A percentile compares a stretch with the other conserved stretches of the same genome.
phyloP scores from a whole-genome alignment of 352 stramenopile species.

The Nothophytophthora sp. region DNA sequence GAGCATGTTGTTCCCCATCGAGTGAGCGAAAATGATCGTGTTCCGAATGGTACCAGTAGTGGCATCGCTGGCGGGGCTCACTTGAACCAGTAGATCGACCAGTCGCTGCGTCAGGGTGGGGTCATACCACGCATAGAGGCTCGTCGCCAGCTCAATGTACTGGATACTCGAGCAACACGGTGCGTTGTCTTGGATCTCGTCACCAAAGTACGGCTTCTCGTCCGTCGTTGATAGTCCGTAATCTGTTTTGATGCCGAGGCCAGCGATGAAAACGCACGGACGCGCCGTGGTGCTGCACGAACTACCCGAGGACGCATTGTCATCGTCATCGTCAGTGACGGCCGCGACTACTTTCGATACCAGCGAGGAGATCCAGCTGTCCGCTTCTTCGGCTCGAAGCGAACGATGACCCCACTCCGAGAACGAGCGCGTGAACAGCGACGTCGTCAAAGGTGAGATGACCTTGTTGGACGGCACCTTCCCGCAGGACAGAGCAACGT shows the following conservation, averaged over 20 bases:
- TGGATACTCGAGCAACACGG: conserved; percentile 56
- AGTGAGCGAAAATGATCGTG: conserved; percentile 59
- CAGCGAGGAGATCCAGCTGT: conserved; percentile 12
- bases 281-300: conserved; percentile 31
- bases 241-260: conserved; percentile 31
- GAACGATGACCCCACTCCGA: conserved; percentile 9
- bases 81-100: conserved; percentile 25
- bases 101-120: conserved; percentile 27
- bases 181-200: conserved; percentile 39
- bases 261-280: conserved; percentile 55
- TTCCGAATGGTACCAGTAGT: conserved; percentile 32
- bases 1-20: conserved; percentile 52
- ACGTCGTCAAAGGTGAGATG: background rate
- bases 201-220: conserved; percentile 34
- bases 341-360: conserved; percentile 3
- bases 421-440: conserved; percentile 7
- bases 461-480: conserved; percentile 3
- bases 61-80: conserved; percentile 28
- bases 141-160: conserved; percentile 46
- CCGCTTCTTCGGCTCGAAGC: conserved; percentile 10
- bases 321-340: background rate
- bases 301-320: conserved; percentile 16
- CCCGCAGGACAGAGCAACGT: conserved; percentile 7
- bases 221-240: conserved; percentile 19
- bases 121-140: conserved; percentile 44